Conservation (phyloP, 306 rosid species). For the Pterocarpus macrocarpus region DNA sequence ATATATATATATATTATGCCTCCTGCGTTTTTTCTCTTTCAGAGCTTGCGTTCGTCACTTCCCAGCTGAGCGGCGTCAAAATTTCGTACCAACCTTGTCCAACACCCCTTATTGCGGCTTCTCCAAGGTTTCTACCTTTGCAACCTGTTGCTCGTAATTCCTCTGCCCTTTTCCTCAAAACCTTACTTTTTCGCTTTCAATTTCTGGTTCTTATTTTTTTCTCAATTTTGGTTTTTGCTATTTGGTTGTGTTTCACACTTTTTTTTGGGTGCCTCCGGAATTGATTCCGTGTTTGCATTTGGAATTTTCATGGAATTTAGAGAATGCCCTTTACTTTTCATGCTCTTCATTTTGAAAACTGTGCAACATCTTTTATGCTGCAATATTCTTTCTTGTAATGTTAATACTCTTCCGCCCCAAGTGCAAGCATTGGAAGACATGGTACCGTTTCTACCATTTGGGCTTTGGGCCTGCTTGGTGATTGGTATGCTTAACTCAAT, state of each 20-base stretch:
- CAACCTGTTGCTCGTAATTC: constrained; percentile 72
- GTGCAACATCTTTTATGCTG: too few species aligned
- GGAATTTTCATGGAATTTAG: too few species aligned
- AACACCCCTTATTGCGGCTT: constrained; percentile 25
- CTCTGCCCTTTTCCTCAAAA: not conserved
- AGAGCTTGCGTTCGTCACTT: constrained; percentile 67
- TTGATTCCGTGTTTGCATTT: too few species aligned
- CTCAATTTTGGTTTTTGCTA: not conserved
- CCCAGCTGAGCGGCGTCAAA: constrained; percentile 79
- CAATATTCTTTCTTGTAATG: too few species aligned
- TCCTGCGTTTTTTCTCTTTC: constrained; percentile 16
- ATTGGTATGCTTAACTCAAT: too few species aligned
- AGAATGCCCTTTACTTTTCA: too few species aligned
- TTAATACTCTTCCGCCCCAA: too few species aligned
- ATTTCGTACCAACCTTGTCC: constrained; percentile 54
- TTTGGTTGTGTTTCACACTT: not conserved
- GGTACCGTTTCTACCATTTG: too few species aligned
- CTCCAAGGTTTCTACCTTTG: constrained; percentile 37
- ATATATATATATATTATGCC: not conserved
- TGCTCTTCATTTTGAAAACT: too few species aligned
- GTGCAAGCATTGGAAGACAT: too few species aligned
- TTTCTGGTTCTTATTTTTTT: not conserved
- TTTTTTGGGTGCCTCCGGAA: too few species aligned
- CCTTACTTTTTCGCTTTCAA: not conserved
- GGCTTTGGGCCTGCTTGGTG: too few species aligned